Base-by-base conservation (phyloP, 1,284 basidiomycete species). In the Albatrellus sp. region DNA sequence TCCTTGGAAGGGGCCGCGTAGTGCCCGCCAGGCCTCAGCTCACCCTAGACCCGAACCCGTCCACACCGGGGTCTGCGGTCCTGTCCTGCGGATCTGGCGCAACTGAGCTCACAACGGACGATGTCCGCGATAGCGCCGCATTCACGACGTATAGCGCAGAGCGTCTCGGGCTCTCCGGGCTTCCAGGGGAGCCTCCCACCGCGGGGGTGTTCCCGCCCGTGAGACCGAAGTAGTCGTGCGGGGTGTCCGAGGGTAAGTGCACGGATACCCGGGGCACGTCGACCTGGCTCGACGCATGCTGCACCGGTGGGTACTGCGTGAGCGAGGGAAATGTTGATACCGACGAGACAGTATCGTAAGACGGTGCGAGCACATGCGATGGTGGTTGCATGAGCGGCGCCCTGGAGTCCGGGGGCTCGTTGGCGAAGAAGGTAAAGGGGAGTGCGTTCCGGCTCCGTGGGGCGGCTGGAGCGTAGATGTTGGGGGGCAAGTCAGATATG, bases 311-410 rank as follows among this genome's bases (percentile, higher is more conserved):
- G 20, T 20, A 40, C 10, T 20, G 72, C 52, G 57, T 66, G 70
- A 70, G 73, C 75, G 38, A 40, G 16, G 17, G n/a, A 11, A 40
- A 29, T 20, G 30, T 19, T 24, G 24, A 24, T 7, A 24, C 24
- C 3, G 24, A 24, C 24, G 24, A 3, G 24, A 24, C 3, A 7
- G 24, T 24, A 7, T 24, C 24, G 10, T 40, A n/a, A n/a, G 38
- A 29, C 19, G 38, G 24, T 20, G 24, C 30, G 24, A 20, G 9
- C 12, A 11, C 5, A 5, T 40, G 24, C 10, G 38, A 20, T 11
- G 24, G 13, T 17, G 38, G 19, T 10, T 14, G 38, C 19, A 40
- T 40, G 12, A 40, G 38, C 24, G 38, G 38, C 19, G 19, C 28
- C 17, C 35, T 14, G 6, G 40, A 42, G 28, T 33, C 40, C 9